Conservation (phyloP, 176 grass and related monocot genomes). For the Juncus effusus region DNA sequence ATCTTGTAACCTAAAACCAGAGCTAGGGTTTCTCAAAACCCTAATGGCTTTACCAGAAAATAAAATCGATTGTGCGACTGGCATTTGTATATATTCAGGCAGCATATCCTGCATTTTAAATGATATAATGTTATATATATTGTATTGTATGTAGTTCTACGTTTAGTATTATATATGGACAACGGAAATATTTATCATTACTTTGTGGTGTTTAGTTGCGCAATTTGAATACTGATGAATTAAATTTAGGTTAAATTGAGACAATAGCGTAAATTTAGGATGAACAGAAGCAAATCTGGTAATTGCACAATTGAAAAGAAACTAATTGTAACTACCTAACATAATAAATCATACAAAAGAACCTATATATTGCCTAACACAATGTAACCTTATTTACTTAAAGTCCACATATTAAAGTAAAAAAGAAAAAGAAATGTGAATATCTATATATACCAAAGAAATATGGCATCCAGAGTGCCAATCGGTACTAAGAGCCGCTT, state of each 20-base stretch:
- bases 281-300: no score
- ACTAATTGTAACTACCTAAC: no score
- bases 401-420: not conserved
- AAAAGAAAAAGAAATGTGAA: not conserved
- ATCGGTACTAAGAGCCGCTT: conserved; percentile 52
- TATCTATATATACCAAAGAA: conserved; percentile 69
- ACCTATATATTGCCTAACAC: no score
- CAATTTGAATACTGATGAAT: no score
- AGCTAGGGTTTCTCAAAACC: conserved; percentile 81
- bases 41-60: conserved; percentile 95
- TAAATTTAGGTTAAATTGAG: no score
- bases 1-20: conserved; percentile 61
- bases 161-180: no score
- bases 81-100: conserved; percentile 93
- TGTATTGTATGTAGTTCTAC: not conserved
- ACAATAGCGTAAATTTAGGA: no score
- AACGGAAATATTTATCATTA: no score
- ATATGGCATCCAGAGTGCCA: conserved; percentile 97
- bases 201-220: no score
- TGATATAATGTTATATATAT: conserved; percentile 29
- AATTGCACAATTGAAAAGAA: no score
- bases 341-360: not conserved
- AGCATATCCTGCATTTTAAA: conserved; percentile 71
- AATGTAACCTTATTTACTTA: no score
- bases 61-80: conserved; percentile 93